Evolutionary conservation across 805 yeast species (phyloP).

Genomic region (Martiniozyma abietophila): DNA sequence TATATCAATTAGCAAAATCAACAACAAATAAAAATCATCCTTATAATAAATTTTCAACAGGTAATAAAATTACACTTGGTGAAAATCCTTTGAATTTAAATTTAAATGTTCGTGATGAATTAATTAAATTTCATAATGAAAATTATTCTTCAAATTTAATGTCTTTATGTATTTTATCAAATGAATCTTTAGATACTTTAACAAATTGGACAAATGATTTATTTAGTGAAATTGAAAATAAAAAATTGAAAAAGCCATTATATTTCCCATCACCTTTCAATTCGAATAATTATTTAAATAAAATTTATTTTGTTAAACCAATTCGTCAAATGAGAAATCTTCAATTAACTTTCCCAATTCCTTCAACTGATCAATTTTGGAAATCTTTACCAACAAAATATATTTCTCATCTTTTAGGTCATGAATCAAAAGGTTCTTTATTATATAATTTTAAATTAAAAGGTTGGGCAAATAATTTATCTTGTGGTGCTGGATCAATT

Average conservation of each 20-base stretch:
- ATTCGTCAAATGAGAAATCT: conserved; percentile 70
- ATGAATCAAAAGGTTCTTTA: conserved; percentile 84
- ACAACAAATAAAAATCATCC: conserved; percentile 73
- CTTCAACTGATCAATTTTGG: conserved; percentile 64
- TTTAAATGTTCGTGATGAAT: conserved; percentile 69
- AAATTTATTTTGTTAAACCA: conserved; percentile 60
- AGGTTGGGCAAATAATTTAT: conserved; percentile 74
- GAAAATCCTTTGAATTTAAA: conserved; percentile 51
- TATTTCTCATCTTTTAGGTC: conserved; percentile 79
- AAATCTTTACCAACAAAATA: conserved; percentile 61
- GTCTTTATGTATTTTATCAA: conserved; percentile 79
- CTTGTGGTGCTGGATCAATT: conserved; percentile 61
- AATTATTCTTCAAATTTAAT: conserved; percentile 81
- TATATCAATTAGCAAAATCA: conserved; percentile 74
- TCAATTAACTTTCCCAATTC: conserved; percentile 61
- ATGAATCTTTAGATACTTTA: conserved; percentile 65
- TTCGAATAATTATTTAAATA: conserved; percentile 38
- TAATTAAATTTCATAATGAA: conserved; percentile 61
- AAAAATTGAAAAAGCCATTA: conserved; percentile 33
- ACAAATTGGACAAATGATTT: conserved; percentile 59
- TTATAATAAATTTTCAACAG: conserved; percentile 81
- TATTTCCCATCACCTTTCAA: conserved; percentile 41
- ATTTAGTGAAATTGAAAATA: conserved; percentile 56
- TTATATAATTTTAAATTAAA: conserved; percentile 56
- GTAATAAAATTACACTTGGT: conserved; percentile 69